Percentiles rank a stretch among this genome's conserved stretches.
These are phyloP conservation scores for Ceratobasidium sp. DNA, from an alignment of 1,284 basidiomycete genomes.

Conservation along the genomic window DNA sequence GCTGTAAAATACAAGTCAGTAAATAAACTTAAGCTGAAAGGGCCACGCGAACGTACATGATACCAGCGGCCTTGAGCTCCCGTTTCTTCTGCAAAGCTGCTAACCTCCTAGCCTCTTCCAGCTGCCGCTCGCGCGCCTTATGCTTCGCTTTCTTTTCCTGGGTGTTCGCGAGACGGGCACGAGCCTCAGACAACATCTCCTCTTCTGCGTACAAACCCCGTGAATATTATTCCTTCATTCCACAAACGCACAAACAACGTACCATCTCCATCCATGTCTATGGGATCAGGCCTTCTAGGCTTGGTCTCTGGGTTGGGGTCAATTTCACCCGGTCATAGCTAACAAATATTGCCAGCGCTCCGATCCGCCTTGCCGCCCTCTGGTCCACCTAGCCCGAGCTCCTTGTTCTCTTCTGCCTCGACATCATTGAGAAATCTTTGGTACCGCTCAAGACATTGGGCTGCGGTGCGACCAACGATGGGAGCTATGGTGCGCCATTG, in stretches of 20 bases:
- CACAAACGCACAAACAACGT: constrained; percentile 53
- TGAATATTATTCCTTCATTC: too few species aligned
- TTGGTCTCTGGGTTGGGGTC: constrained; percentile 99
- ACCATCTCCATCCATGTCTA: constrained; percentile 99
- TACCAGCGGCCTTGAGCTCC: too few species aligned
- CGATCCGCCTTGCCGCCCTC: constrained; percentile 82
- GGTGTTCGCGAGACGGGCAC: constrained; percentile 97
- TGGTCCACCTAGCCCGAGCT: constrained; percentile 89
- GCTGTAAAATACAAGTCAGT: constrained; percentile 50
- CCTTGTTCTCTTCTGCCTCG: constrained; percentile 93
- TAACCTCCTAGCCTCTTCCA: constrained; percentile 95
- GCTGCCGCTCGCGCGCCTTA: constrained; percentile 95
- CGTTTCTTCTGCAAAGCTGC: too few species aligned
- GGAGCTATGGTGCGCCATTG: constrained; percentile 99
- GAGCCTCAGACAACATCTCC: constrained; percentile 99
- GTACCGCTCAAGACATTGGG: constrained; percentile 98
- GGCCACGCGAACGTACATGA: constrained; percentile 20
- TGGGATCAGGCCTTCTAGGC: constrained; percentile 97
- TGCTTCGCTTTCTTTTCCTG: constrained; percentile 99
- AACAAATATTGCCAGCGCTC: constrained; percentile 90
- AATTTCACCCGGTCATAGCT: too few species aligned
- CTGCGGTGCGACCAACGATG: constrained; percentile 98
- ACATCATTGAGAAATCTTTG: constrained; percentile 98
- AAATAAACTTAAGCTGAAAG: background rate
- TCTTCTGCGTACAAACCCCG: constrained; percentile 75